A percentile compares a stretch with the other conserved stretches of the same genome.
phyloP scores from a whole-genome alignment of 495 filamentous ascomycete species.

The Halenospora varia region DNA sequence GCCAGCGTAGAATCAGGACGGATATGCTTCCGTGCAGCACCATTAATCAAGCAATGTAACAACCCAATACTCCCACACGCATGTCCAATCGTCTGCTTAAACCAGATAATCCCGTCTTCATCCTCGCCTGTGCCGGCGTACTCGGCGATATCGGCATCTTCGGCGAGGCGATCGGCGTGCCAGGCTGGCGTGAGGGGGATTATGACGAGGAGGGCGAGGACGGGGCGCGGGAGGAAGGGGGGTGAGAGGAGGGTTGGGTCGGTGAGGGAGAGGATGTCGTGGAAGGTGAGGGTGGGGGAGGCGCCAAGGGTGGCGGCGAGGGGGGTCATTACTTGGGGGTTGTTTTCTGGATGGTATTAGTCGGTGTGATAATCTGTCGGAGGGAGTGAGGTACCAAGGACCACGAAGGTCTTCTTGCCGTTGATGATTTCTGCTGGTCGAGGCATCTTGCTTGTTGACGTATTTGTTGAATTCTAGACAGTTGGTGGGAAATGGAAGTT shows the following conservation, averaged over 20 bases:
- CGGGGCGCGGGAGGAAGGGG: conserved; percentile 75
- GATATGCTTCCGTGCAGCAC: conserved; percentile 42
- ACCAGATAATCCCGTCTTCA: conserved; percentile 65
- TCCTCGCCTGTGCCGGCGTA: conserved; percentile 26
- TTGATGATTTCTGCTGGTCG: conserved; percentile 14
- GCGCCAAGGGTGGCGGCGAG: conserved; percentile 74
- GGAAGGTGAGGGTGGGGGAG: conserved; percentile 56
- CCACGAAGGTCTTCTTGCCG: conserved; percentile 24
- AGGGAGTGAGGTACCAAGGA: conserved; percentile 16
- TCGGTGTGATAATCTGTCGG: not conserved
- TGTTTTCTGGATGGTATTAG: conserved; percentile 32
- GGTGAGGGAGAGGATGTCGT: conserved; percentile 45
- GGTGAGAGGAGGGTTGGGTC: conserved; percentile 54
- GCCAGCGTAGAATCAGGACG: conserved; percentile 43
- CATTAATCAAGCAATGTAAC: conserved; percentile 70
- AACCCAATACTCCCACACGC: conserved; percentile 79
- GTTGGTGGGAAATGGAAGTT: not conserved
- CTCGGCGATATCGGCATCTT: conserved; percentile 36
- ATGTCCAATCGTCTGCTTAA: conserved; percentile 80
- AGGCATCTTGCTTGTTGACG: conserved; percentile 19
- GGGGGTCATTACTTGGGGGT: conserved; percentile 74
- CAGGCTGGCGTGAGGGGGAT: conserved; percentile 70
- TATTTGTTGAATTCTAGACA: not conserved
- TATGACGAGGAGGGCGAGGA: conserved; percentile 75
- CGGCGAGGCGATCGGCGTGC: conserved; percentile 55